Base-by-base conservation (phyloP, 805 yeast species). In the Ogataea paraovalis region DNA sequence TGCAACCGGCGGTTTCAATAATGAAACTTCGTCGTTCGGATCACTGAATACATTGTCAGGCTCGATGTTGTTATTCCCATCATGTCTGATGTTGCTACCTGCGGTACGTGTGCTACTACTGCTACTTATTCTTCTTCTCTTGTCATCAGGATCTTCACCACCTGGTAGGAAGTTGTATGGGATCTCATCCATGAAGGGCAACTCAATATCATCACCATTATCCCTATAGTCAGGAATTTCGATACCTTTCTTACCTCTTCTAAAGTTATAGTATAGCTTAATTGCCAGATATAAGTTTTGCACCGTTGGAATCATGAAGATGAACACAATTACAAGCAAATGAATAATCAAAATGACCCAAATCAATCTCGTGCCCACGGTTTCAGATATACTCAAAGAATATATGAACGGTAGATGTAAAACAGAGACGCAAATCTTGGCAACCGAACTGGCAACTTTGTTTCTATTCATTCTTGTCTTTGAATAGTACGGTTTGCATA, bases 371-470 rank as follows among this genome's bases (percentile, higher is more conserved):
- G 78, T 69, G 42, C 79, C 57, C 0, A 55, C 47, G 3, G 59
- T 54, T 47, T 74, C 81, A n/a, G 67, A 56, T 2, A 67, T 49
- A 14, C 62, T 52, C 37, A 79, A 52, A 18, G 60, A 55, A 8
- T 57, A 53, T 28, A 78, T 65, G 47, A 66, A 76, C 1, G 80
- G 74, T 8, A 78, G 62, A 45, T 74, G 72, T 39, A 79, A 53
- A 9, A 71, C 38, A 0, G 78, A 61, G 19, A 72, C 69, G 1
- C 74, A 22, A 3, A 75, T 53, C 42, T 70, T 68, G 2, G 76
- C 72, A 5, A 65, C 39, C 3, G 72, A 71, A 6, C 72, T 55
- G 23, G 70, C 57, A 52, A 73, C 47, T 44, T 58, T 65, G 48
- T 55, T 61, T 39, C 57, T 56, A 50, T 59, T 64, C 59, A 59